A percentile compares a stretch with the other conserved stretches of the same genome.
phyloP scores from a whole-genome alignment of 257 asterid genomes.

The Salvia rosmarinus region DNA sequence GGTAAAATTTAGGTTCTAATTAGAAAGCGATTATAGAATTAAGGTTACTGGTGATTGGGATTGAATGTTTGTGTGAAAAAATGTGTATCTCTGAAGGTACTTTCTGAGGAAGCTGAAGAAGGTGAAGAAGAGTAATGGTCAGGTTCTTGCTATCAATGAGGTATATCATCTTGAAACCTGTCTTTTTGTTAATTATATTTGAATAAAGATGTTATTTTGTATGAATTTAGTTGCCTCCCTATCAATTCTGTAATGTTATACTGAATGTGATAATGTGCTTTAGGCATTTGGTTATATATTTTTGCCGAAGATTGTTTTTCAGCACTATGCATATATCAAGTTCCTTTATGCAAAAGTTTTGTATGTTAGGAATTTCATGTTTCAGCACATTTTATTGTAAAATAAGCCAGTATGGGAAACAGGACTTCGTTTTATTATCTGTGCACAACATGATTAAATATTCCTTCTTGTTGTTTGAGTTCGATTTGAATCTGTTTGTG shows the following conservation, averaged over 20 bases:
- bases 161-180: slow-evolving; percentile 14
- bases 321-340: background rate
- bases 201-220: background rate
- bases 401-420: background rate
- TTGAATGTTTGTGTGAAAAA: slow-evolving; percentile 17
- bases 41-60: background rate
- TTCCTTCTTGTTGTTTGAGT: background rate
- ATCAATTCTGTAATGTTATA: background rate
- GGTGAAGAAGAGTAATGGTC: slow-evolving; percentile 60
- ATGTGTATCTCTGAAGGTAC: slow-evolving; percentile 43
- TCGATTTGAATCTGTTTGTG: background rate
- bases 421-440: background rate
- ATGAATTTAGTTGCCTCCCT: background rate
- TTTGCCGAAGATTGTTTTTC: background rate
- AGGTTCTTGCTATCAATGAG: slow-evolving; percentile 65
- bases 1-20: no score
- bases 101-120: slow-evolving; percentile 59
- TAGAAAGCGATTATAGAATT: background rate
- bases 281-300: background rate
- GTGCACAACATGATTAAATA: background rate
- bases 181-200: background rate
- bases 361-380: background rate
- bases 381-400: background rate
- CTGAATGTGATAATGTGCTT: background rate
- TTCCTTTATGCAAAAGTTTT: no score